phyloP scores from a whole-genome alignment of 345 rosid genomes.

The Anacardium occidentale region DNA sequence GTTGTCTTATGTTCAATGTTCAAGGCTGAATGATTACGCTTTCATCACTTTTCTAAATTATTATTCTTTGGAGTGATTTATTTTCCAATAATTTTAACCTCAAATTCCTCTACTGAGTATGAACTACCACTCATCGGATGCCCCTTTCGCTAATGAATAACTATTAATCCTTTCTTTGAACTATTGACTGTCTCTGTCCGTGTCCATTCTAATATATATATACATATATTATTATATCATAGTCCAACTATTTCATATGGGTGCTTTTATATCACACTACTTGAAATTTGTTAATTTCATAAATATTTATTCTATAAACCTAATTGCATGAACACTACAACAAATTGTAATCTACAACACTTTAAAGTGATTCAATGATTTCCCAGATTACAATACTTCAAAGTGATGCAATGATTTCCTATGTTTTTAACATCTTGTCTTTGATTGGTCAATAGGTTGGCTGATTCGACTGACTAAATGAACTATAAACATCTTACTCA shows the following conservation, averaged over 20 bases:
- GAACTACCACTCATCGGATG: not conserved
- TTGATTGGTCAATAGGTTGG: too few species aligned
- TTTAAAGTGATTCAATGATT: not conserved
- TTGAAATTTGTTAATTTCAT: not conserved
- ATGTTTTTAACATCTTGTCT: too few species aligned
- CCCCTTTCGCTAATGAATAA: too few species aligned
- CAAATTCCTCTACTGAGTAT: not conserved
- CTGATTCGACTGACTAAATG: too few species aligned
- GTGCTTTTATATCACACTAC: not conserved
- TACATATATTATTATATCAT: too few species aligned
- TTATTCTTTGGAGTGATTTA: not conserved
- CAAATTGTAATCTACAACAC: not conserved
- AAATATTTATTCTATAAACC: not conserved
- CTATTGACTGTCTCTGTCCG: not conserved
- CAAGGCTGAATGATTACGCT: not conserved
- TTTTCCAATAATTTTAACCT: not conserved
- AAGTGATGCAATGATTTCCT: too few species aligned
- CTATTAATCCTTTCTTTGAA: not conserved
- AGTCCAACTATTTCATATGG: not conserved
- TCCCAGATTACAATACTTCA: too few species aligned
- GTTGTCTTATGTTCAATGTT: not conserved
- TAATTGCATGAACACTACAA: not conserved
- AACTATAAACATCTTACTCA: too few species aligned
- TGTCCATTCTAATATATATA: not conserved
- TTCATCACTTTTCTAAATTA: not conserved